Evolutionary conservation across 495 filamentous ascomycete genomes (phyloP).

Genomic region (Neohortaea acidophila): DNA sequence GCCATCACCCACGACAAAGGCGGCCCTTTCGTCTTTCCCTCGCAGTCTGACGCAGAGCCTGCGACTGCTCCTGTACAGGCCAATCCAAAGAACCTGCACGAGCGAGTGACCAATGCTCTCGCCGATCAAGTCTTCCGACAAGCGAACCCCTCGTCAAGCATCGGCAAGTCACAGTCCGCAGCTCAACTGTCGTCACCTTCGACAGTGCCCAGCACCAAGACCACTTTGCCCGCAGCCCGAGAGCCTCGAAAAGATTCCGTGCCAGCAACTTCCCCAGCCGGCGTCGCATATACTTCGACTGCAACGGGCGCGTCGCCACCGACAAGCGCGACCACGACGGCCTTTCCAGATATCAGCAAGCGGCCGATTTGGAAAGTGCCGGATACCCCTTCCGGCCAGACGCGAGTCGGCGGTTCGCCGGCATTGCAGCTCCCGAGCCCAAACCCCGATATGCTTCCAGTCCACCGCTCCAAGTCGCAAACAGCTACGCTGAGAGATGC

Average conservation of each 20-base stretch:
- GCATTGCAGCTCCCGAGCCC: constrained; percentile 26
- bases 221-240: no score
- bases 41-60: constrained; percentile 40
- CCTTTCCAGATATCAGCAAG: constrained; percentile 27
- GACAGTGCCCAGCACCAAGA: constrained; percentile 4
- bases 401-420: constrained; percentile 19
- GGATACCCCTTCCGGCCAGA: constrained; percentile 19
- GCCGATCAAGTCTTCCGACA: constrained; percentile 78
- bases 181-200: constrained; percentile 19
- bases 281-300: constrained; percentile 48
- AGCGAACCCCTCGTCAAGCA: constrained; percentile 13
- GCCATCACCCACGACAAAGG: constrained; percentile 75
- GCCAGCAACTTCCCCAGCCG: no score
- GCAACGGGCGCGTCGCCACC: constrained; percentile 79
- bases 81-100: constrained; percentile 39
- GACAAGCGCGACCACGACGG: constrained; percentile 33
- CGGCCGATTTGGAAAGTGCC: constrained; percentile 27
- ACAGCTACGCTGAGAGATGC: constrained; percentile 31
- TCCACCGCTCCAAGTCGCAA: constrained; percentile 37
- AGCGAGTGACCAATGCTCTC: constrained; percentile 64
- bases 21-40: constrained; percentile 70
- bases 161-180: constrained; percentile 1
- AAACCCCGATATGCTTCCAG: constrained; percentile 29
- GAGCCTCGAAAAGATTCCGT: no score
- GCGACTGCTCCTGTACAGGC: no score